Percentiles rank a stretch among this genome's conserved stretches.
Evolutionary conservation across 2,329 filamentous ascomycete genomes (phyloP).

Genomic region (Venturia aucupariae): DNA sequence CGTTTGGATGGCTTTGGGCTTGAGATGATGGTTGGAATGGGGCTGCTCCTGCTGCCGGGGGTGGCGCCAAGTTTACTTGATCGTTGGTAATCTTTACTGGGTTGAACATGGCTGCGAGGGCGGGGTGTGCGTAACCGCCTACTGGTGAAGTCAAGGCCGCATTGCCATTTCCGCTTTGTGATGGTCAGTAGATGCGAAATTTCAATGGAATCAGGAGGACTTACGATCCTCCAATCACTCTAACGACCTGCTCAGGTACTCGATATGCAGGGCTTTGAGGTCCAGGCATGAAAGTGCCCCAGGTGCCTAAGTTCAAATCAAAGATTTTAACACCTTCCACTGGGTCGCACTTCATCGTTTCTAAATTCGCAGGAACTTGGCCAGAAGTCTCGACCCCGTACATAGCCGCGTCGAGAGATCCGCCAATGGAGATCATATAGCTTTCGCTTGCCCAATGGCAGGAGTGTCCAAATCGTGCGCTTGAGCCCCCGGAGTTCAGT

Average conservation of each 20-base stretch:
- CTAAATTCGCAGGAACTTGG: neutral
- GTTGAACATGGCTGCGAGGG: slow-evolving; percentile 1
- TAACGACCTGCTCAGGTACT: neutral
- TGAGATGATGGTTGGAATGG: neutral
- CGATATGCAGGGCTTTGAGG: neutral
- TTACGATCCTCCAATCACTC: neutral
- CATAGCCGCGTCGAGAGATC: slow-evolving; percentile 17
- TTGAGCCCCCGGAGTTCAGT: slow-evolving; percentile 26
- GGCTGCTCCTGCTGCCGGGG: neutral
- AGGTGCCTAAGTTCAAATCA: neutral
- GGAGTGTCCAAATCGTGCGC: slow-evolving; percentile 32
- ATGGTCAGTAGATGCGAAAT: neutral
- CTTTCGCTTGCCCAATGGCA: slow-evolving; percentile 30
- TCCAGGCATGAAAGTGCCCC: neutral
- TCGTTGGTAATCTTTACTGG: neutral
- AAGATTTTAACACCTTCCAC: neutral
- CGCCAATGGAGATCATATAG: slow-evolving; percentile 36
- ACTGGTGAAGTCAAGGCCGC: neutral
- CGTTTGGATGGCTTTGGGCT: neutral
- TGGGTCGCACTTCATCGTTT: neutral
- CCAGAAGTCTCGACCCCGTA: neutral
- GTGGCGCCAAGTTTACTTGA: neutral
- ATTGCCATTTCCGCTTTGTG: neutral
- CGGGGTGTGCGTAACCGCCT: neutral
- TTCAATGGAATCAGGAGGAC: neutral